Percentiles rank a stretch among this genome's conserved stretches.
Conservation (phyloP, 495 filamentous ascomycete species). For the Chlorociboria aeruginascens region DNA sequence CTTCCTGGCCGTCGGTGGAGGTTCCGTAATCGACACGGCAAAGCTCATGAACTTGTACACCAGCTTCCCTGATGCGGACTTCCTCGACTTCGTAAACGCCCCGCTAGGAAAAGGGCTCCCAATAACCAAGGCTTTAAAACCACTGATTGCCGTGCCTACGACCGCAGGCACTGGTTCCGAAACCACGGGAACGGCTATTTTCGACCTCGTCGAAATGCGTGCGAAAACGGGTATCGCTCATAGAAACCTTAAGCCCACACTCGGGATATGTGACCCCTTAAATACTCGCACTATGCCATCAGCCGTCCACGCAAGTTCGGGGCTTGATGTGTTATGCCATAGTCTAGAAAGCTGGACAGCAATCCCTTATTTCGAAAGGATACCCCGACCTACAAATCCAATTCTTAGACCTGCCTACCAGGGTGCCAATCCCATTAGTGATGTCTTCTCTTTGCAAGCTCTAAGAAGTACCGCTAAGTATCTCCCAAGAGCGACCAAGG, state of each 20-base stretch:
- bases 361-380: constrained; percentile 80
- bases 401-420: constrained; percentile 90
- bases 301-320: constrained; percentile 78
- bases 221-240: constrained; percentile 95
- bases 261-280: constrained; percentile 90
- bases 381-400: constrained; percentile 76
- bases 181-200: constrained; percentile 95
- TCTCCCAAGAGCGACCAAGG: constrained; percentile 70
- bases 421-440: constrained; percentile 92
- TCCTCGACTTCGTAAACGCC: constrained; percentile 95
- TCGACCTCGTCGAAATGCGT: constrained; percentile 77
- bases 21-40: constrained; percentile 89
- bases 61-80: constrained; percentile 75
- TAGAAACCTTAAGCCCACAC: constrained; percentile 84
- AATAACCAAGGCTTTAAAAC: constrained; percentile 63
- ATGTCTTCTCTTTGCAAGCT: constrained; percentile 84
- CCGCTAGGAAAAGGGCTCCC: constrained; percentile 82
- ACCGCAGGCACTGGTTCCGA: constrained; percentile 93
- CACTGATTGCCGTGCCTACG: constrained; percentile 86
- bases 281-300: constrained; percentile 94
- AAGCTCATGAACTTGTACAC: constrained; percentile 98
- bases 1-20: constrained; percentile 83
- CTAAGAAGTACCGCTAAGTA: constrained; percentile 76
- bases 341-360: constrained; percentile 91
- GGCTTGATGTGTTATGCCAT: constrained; percentile 91